Evolutionary conservation across 305 asterid genomes (phyloP), one percentile per base, ranked within the genome.

Genomic region (Ajuga reptans): DNA sequence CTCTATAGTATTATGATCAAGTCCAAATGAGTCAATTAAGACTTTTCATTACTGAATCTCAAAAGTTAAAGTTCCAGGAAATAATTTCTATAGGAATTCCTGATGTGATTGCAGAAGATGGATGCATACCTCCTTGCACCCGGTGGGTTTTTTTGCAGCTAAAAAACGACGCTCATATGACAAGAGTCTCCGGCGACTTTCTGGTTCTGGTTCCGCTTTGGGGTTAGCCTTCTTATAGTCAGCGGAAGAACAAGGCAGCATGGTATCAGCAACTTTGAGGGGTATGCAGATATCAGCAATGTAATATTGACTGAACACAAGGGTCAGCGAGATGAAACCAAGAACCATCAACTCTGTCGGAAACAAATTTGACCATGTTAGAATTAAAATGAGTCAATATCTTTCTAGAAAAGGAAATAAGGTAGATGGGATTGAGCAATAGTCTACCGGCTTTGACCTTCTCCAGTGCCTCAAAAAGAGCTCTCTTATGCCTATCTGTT

Each of bases 391-490:
- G 17, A 60, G 8, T 1, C 45, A 18, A 21, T 45, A 54, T 64
- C 3, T 14, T n/a, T 11, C 11, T 15, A 1, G 47, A 11, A 59
- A 17, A 76, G 14, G 58, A n/a, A 15, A 57, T 2, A 15, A 69
- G 27, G 21, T 6, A 5, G 50, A 49, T 69, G 54, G 24, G 42
- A 21, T 41, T 15, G 7, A 53, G 33, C 34, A 29, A 24, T 37
- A 5, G 54, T 31, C 36, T 77, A 88, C 97, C 95, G 3, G 94
- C 88, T 86, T 90, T 88, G 70, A 91, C 86, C 80, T 87, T 87
- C 84, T 89, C 92, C 71, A 89, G 63, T 10, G 95, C 97, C 84
- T 87, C 96, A 47, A 34, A 84, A 29, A 92, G 91, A 58, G 96
- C 90, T 76, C 36, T 92, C 85, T 89, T 92, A 77, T 82, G 96